A percentile compares a stretch with the other conserved stretches of the same genome.
phyloP scores from a whole-genome alignment of 73 alveolate species.

The Effrenium voratum region DNA sequence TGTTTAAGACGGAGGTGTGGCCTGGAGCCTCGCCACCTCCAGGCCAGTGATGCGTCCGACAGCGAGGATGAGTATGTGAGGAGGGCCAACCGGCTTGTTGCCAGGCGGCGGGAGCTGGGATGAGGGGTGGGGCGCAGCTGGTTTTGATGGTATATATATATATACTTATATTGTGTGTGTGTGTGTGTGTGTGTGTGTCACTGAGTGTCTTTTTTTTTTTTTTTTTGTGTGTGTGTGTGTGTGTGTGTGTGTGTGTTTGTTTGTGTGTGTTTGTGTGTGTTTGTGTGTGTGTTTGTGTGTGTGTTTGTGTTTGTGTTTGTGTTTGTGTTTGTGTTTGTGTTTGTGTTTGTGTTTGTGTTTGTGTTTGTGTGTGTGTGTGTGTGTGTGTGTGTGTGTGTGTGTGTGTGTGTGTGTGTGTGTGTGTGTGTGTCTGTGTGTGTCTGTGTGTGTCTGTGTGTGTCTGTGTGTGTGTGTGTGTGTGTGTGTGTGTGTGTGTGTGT shows the following conservation, averaged over 20 bases:
- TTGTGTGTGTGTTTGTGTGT: no score
- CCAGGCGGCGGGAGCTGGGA: slow-evolving; percentile 81
- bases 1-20: no score
- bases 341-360: neutral
- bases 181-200: no score
- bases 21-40: no score
- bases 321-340: neutral
- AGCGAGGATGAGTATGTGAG: slow-evolving; percentile 57
- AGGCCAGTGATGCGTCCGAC: slow-evolving; percentile 50
- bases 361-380: neutral
- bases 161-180: no score
- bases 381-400: neutral
- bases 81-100: slow-evolving; percentile 77
- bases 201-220: no score
- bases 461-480: neutral
- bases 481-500: neutral
- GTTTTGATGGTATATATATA: no score
- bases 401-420: neutral
- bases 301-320: neutral
- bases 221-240: no score
- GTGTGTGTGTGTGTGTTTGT: no score
- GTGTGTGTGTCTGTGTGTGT: neutral
- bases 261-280: no score
- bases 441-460: neutral
- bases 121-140: no score